These are phyloP conservation scores for Fusarium torreyae DNA, from an alignment of 2,329 filamentous ascomycete genomes.

Conservation along the genomic window DNA sequence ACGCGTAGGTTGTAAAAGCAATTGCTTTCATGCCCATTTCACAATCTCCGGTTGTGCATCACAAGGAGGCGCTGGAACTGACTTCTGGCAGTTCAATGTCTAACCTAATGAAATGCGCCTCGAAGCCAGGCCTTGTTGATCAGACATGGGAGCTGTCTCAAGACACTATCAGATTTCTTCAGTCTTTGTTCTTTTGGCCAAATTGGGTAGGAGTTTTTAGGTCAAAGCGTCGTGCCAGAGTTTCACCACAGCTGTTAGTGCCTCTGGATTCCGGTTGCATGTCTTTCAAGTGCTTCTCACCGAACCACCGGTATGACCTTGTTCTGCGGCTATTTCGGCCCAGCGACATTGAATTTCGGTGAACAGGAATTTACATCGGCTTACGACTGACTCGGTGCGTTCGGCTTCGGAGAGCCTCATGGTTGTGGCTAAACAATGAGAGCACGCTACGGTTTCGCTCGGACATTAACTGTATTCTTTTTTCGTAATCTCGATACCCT, in stretches of 20 bases:
- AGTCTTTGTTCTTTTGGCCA: conserved; percentile 20
- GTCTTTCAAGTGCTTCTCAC: conserved; percentile 13
- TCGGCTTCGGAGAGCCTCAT: background rate
- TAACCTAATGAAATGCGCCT: conserved; percentile 25
- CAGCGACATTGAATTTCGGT: conserved; percentile 2
- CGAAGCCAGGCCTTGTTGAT: conserved; percentile 17
- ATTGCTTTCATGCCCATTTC: conserved; percentile 5
- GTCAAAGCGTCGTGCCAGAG: conserved; percentile 47
- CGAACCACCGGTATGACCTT: conserved; percentile 18
- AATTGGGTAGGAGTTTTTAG: conserved; percentile 14
- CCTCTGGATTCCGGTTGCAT: conserved; percentile 27
- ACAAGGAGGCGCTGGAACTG: conserved; percentile 10
- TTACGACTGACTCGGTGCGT: conserved; percentile 25
- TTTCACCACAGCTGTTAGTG: conserved; percentile 48
- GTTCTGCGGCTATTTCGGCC: conserved; percentile 14
- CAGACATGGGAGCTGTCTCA: conserved; percentile 6
- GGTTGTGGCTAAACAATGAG: background rate
- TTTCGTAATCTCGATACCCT: background rate
- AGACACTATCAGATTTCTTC: conserved; percentile 26
- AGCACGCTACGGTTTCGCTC: background rate
- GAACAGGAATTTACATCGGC: conserved; percentile 5
- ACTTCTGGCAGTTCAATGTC: conserved; percentile 29
- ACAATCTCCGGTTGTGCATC: conserved; percentile 1
- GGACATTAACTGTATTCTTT: background rate
- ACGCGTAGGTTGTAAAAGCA: background rate